Conservation (phyloP, 225 moss, liverwort and hornwort genomes). For the Lunularia cruciata region DNA sequence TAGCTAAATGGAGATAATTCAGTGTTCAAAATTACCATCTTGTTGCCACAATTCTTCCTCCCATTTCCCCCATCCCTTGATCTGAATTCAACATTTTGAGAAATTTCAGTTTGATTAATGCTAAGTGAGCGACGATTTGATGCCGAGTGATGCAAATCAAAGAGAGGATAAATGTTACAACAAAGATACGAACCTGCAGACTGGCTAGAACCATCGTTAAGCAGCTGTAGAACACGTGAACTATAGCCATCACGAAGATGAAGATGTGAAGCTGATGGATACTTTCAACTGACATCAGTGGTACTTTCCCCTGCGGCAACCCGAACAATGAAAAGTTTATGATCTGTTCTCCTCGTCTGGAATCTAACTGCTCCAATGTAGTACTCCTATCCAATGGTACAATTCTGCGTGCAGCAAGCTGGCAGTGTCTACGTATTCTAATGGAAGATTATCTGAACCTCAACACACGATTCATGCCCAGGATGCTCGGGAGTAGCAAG, state of each 20-base stretch:
- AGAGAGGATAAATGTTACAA: not conserved
- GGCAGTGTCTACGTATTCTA: not conserved
- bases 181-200: constrained; percentile 46
- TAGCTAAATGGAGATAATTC: not conserved
- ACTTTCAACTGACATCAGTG: constrained; percentile 48
- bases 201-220: constrained; percentile 62
- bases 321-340: not conserved
- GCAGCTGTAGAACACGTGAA: constrained; percentile 70
- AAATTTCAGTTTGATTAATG: too few species aligned
- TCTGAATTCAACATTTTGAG: constrained; percentile 34
- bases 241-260: constrained; percentile 65
- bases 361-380: not conserved
- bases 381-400: not conserved
- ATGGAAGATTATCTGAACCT: not conserved
- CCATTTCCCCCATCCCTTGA: constrained; percentile 54
- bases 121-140: too few species aligned
- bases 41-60: constrained; percentile 51
- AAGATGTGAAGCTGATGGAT: constrained; percentile 81
- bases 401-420: not conserved
- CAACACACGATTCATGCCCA: not conserved
- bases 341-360: not conserved
- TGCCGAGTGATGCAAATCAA: too few species aligned
- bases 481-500: not conserved
- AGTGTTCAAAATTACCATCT: constrained; percentile 26
- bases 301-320: constrained; percentile 49